Evolutionary conservation across 2,329 filamentous ascomycete genomes (phyloP), one percentile per base, ranked within the genome.

Genomic region (Apiospora malaysiana): DNA sequence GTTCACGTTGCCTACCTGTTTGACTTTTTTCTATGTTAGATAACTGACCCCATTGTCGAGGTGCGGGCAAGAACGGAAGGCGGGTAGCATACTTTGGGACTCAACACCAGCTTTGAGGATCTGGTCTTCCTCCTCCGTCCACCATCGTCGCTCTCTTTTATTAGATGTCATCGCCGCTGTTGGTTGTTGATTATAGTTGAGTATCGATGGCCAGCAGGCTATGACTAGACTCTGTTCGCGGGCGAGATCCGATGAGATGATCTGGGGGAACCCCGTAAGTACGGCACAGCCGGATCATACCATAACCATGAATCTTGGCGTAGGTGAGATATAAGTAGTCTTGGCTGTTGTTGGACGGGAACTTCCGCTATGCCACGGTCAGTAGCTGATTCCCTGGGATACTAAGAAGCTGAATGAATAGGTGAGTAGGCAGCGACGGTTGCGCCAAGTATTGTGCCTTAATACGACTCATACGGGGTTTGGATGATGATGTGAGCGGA

Each of bases 401-500:
- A 2, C 8, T 40, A 40, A 6, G 37, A 6, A 23, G 9, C 51
- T n/a, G 7, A 10, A n/a, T 63, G 56, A 32, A 21, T n/a, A 32
- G 21, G 56, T 14, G 37, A 32, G 27, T 9, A 45, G 42, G 14
- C 14, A 45, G 18, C 32, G 18, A 63, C 18, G 9, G 18, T 32
- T 8, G 3, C 12, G 27, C 27, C 32, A 40, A 32, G 27, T 32
- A 8, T 40, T 18, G 56, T 40, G 27, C 32, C 56, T 63, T 40
- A 23, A 37, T n/a, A 63, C 56, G 27, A 63, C 21, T 63, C 32
- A 12, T 23, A 40, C 21, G 37, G 14, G 56, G 56, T 9, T n/a
- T n/a, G n/a, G n/a, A n/a, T 40, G 56, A 40, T 63, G 56, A 63
- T n/a, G 56, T 63, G 56, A 63, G 56, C n/a, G n/a, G n/a, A n/a